Evolutionary conservation across 139 green algal species (phyloP), one percentile per base, ranked within the genome.

Genomic region (Chlorella vulgaris): DNA sequence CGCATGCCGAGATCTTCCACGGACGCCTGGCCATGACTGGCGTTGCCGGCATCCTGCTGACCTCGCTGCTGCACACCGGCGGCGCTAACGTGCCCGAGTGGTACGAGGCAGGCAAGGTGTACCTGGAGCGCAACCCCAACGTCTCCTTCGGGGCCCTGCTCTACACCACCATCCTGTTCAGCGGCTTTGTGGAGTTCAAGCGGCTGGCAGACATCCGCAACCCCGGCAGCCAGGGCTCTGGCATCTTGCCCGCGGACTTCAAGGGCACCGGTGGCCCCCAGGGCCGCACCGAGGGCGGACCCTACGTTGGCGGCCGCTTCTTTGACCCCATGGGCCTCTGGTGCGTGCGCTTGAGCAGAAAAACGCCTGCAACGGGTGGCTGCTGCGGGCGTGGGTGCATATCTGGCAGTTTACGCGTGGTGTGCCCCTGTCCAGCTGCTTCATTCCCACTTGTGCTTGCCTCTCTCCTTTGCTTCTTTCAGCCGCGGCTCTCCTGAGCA

Each of bases 281-380:
- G 73, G 73, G 73, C 73, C 73, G 73, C 73, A 55, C 73, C 53
- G 73, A 53, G 35, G 73, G 89, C 81, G 93, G 91, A 77, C 89
- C 89, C 81, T 89, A 88, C 83, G 82, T 86, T 78, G 92, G 92
- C 80, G 90, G 91, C 77, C 39, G 76, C 1, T 89, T 86, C 73
- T 97, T 97, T 53, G 92, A 98, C 89, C 85, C 85, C 78, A 86
- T 97, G 69, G 94, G 94, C 78, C 83, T 97, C 74, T 88, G 88
- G 70, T 86, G 91, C 60, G 92, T 91, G n/a, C 75, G 60, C 86
- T n/a, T n/a, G n/a, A n/a, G n/a, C n/a, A n/a, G n/a, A n/a, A n/a
- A n/a, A n/a, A n/a, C n/a, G n/a, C n/a, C n/a, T n/a, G n/a, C n/a
- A n/a, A n/a, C n/a, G n/a, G 47, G 47, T 58, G 15, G 47, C 47